phyloP scores from a whole-genome alignment of 768 basidiomycete species.

The Macrolepiota fuliginosa region DNA sequence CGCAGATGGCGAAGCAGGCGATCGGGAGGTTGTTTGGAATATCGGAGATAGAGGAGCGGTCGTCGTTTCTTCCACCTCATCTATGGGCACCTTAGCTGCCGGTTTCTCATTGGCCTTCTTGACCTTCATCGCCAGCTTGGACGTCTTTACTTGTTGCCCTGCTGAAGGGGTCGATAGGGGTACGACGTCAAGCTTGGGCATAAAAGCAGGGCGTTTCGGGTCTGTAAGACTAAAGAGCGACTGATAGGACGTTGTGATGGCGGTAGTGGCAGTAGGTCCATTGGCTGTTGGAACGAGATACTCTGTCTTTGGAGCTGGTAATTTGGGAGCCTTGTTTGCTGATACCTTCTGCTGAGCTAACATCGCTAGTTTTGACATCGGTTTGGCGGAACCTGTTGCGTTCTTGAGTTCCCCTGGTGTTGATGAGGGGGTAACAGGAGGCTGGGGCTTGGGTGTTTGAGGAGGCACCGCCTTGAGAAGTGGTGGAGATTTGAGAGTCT shows the following conservation, averaged over 20 bases:
- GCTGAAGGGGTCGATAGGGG: constrained; percentile 30
- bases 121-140: constrained; percentile 77
- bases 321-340: constrained; percentile 42
- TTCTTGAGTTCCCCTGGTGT: constrained; percentile 1
- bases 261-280: constrained; percentile 77
- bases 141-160: constrained; percentile 40
- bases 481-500: background rate
- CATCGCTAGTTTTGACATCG: constrained; percentile 49
- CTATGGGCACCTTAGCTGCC: constrained; percentile 20
- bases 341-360: constrained; percentile 62
- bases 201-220: constrained; percentile 38
- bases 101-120: constrained; percentile 51
- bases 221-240: constrained; percentile 63
- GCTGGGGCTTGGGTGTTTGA: background rate
- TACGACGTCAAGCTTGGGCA: constrained; percentile 42
- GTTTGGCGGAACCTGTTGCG: constrained; percentile 14
- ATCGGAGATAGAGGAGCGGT: constrained; percentile 44
- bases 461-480: background rate
- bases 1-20: constrained; percentile 75
- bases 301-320: constrained; percentile 54
- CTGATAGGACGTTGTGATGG: constrained; percentile 81
- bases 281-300: constrained; percentile 80
- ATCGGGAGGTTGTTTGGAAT: constrained; percentile 52
- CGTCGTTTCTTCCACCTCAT: constrained; percentile 37
- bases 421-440: background rate